These are phyloP conservation scores for Pyronema domesticum DNA, from an alignment of 495 filamentous ascomycete genomes.

Conservation along the genomic window DNA sequence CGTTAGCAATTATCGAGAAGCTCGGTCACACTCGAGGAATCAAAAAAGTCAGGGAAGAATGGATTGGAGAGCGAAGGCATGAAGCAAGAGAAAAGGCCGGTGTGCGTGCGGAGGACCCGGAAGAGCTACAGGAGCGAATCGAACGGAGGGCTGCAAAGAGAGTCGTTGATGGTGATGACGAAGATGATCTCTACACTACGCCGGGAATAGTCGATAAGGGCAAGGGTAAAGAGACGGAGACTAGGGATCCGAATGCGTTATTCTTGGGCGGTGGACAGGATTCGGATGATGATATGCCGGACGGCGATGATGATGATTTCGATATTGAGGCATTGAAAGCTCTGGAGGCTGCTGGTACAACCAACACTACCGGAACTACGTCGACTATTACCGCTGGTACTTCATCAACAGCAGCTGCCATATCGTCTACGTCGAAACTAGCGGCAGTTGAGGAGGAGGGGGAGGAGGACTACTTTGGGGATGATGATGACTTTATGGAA, in stretches of 20 bases:
- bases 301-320: conserved; percentile 11
- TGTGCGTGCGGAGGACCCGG: background rate
- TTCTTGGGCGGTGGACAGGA: background rate
- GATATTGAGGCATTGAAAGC: conserved; percentile 19
- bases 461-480: conserved; percentile 11
- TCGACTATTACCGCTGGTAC: background rate
- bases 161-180: conserved; percentile 24
- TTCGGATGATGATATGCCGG: background rate
- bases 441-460: background rate
- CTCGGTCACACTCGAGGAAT: conserved; percentile 63
- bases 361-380: background rate
- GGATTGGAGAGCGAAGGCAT: conserved; percentile 42
- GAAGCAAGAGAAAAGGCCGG: conserved; percentile 34
- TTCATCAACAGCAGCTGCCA: background rate
- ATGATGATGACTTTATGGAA: background rate
- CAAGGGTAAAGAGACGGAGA: conserved; percentile 2
- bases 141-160: conserved; percentile 10
- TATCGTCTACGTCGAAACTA: background rate
- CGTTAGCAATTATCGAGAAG: conserved; percentile 81
- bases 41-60: conserved; percentile 42
- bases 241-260: conserved; percentile 5
- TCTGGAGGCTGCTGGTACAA: conserved; percentile 14
- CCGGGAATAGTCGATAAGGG: background rate
- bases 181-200: conserved; percentile 30
- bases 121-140: background rate